phyloP scores from a whole-genome alignment of 176 grass and related monocot genomes.

The Bolboschoenus planiculmis region DNA sequence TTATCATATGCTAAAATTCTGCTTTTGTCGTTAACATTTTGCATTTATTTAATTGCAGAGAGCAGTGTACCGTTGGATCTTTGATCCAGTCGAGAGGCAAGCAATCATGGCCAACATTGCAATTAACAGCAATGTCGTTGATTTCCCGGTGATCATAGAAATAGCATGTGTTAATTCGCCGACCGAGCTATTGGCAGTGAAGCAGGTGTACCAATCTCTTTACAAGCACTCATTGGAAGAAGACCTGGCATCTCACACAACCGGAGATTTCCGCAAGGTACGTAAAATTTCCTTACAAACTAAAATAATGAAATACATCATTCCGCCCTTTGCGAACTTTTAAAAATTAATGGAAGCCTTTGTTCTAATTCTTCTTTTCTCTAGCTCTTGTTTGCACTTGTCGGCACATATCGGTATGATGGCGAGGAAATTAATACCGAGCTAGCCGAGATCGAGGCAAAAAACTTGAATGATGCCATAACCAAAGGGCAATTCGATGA shows the following conservation, averaged over 20 bases:
- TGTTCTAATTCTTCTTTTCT: not conserved
- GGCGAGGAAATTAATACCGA: constrained; percentile 43
- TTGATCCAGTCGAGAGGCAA: constrained; percentile 56
- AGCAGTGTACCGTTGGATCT: constrained; percentile 63
- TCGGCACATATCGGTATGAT: constrained; percentile 63
- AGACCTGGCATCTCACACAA: constrained; percentile 48
- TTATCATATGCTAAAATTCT: not conserved
- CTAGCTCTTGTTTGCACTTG: constrained; percentile 51
- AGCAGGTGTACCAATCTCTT: constrained; percentile 58
- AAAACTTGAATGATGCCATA: constrained; percentile 37
- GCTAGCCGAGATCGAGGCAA: constrained; percentile 55
- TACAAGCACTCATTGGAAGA: constrained; percentile 73
- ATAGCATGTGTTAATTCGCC: constrained; percentile 55
- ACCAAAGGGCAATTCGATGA: constrained; percentile 22
- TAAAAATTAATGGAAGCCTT: not conserved
- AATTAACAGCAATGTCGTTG: constrained; percentile 34
- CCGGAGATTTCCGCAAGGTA: constrained; percentile 47
- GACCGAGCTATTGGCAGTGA: constrained; percentile 45
- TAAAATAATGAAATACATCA: not conserved
- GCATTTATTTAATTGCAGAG: constrained; percentile 30
- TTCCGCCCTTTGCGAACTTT: not conserved
- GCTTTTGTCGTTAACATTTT: not conserved
- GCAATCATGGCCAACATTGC: constrained; percentile 54
- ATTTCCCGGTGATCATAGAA: constrained; percentile 55
- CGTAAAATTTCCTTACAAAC: constrained; percentile 1